Conservation (phyloP, 208 protist species). For the Trypanosoma boissoni region DNA sequence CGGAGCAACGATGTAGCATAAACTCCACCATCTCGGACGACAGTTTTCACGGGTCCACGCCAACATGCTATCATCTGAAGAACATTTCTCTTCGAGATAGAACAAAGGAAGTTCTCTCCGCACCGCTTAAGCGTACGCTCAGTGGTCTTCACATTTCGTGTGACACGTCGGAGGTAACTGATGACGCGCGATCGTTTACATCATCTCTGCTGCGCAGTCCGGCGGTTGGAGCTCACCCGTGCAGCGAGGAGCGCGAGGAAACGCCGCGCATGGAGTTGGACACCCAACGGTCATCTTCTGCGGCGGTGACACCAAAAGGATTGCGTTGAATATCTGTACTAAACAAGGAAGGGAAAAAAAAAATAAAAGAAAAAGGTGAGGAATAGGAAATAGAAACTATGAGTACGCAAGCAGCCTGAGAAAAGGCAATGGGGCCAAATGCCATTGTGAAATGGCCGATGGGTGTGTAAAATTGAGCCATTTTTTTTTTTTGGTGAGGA, state of each 20-base stretch:
- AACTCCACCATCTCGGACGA: constrained; percentile 17
- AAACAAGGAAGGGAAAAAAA: not conserved
- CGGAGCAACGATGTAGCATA: constrained; percentile 19
- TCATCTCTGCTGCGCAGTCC: not conserved
- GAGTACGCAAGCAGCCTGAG: too few relatives aligned
- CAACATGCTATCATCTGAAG: not conserved
- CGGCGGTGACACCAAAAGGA: not conserved
- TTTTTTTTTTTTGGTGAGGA: too few relatives aligned
- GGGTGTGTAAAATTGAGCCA: too few relatives aligned
- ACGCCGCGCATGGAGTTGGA: not conserved
- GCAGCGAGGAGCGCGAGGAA: not conserved
- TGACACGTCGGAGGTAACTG: not conserved
- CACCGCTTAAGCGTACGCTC: constrained; percentile 2
- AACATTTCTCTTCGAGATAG: constrained; percentile 24
- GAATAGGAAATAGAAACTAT: too few relatives aligned
- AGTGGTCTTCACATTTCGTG: constrained; percentile 10
- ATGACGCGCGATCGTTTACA: not conserved
- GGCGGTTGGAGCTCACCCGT: not conserved
- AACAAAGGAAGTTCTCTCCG: constrained; percentile 28
- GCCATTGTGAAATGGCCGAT: too few relatives aligned
- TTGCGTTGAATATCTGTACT: not conserved
- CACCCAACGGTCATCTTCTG: not conserved
- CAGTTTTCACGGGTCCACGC: constrained; percentile 13
- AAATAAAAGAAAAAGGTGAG: not conserved
- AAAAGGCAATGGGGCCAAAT: too few relatives aligned